Conservation (phyloP, 768 basidiomycete genomes). For the Boletus sp. region DNA sequence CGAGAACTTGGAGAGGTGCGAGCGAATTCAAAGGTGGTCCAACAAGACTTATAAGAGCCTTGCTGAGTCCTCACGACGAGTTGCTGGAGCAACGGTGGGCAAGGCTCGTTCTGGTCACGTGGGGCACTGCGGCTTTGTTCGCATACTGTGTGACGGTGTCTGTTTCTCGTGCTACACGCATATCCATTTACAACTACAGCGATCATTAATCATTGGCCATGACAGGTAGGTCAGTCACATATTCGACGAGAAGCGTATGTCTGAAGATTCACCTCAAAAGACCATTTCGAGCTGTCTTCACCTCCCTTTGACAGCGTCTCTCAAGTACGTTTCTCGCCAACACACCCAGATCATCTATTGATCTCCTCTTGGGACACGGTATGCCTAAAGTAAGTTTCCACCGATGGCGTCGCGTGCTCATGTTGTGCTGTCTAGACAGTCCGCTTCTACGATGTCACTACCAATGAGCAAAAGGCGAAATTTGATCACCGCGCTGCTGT, state of each 20-base stretch:
- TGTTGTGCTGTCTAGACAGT: constrained; percentile 51
- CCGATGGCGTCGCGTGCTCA: constrained; percentile 22
- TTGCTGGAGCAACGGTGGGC: neutral
- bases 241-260: too few relatives aligned
- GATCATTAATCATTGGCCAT: constrained; percentile 7
- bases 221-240: constrained; percentile 11
- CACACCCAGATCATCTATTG: constrained; percentile 73
- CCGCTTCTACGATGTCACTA: constrained; percentile 50
- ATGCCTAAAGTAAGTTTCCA: constrained; percentile 14
- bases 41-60: neutral
- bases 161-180: too few relatives aligned
- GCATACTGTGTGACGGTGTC: too few relatives aligned
- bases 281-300: constrained; percentile 49
- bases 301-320: constrained; percentile 88
- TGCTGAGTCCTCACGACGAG: constrained; percentile 5
- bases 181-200: too few relatives aligned
- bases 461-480: constrained; percentile 71
- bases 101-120: constrained; percentile 8
- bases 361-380: constrained; percentile 91
- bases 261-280: constrained; percentile 6
- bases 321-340: constrained; percentile 76
- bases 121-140: too few relatives aligned
- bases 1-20: neutral
- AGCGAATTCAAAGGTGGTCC: neutral
- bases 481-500: constrained; percentile 90